Conservation (phyloP, 2,329 filamentous ascomycete species). For the Uncinocarpus reesii region DNA sequence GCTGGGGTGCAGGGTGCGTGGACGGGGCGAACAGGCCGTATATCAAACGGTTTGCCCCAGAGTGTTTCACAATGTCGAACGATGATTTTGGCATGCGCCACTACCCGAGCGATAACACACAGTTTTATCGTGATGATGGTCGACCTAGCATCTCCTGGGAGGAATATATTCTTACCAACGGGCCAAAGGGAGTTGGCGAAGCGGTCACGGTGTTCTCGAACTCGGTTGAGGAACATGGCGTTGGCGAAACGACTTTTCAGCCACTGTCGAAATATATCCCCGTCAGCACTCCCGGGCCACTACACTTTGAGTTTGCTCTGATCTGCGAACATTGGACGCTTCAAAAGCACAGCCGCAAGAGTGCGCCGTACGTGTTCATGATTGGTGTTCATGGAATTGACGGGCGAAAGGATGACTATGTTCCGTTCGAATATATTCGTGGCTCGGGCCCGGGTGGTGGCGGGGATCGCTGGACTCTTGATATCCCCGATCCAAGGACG, state of each 20-base stretch:
- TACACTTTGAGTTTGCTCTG: conserved; percentile 72
- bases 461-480: conserved; percentile 70
- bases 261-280: conserved; percentile 52
- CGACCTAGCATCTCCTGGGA: conserved; percentile 58
- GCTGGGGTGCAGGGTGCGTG: conserved; percentile 80
- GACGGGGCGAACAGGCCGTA: conserved; percentile 48
- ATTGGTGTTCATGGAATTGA: conserved; percentile 57
- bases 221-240: conserved; percentile 41
- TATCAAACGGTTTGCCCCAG: conserved; percentile 56
- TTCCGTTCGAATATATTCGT: conserved; percentile 52
- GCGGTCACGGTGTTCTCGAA: conserved; percentile 40
- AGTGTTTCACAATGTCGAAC: conserved; percentile 54
- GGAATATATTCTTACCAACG: conserved; percentile 62
- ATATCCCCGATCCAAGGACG: conserved; percentile 52
- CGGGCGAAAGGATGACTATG: conserved; percentile 55
- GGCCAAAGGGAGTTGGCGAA: conserved; percentile 32
- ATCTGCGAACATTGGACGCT: conserved; percentile 74
- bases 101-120: conserved; percentile 56
- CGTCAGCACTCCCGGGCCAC: conserved; percentile 45
- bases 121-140: conserved; percentile 66
- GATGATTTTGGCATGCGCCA: conserved; percentile 72
- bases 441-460: conserved; percentile 46
- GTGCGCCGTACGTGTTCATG: conserved; percentile 58
- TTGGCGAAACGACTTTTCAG: conserved; percentile 49
- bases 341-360: conserved; percentile 52